Conservation (phyloP, 768 basidiomycete genomes). For the Panaeolus papilionaceus region DNA sequence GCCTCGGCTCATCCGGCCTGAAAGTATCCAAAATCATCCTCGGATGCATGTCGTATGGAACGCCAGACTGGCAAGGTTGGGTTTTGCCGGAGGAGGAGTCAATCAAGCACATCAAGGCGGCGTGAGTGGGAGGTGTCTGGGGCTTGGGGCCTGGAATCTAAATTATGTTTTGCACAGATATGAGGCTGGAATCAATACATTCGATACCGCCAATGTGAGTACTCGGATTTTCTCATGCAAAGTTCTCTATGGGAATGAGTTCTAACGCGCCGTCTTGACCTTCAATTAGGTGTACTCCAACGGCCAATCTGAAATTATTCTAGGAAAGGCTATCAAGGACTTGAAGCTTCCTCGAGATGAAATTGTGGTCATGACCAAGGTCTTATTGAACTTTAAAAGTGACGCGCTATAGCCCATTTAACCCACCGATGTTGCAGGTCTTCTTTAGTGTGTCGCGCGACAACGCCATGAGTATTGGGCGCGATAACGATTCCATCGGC, state of each 20-base stretch:
- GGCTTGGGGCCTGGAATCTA: no score
- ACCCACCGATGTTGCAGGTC: constrained; percentile 39
- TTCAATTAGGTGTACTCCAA: constrained; percentile 62
- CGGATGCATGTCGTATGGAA: constrained; percentile 68
- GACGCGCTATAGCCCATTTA: background rate
- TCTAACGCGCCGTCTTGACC: background rate
- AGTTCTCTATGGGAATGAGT: background rate
- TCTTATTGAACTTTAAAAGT: constrained; percentile 23
- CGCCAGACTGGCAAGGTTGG: constrained; percentile 57
- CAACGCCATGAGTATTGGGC: constrained; percentile 19
- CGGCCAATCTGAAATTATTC: constrained; percentile 66
- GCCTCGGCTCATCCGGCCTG: constrained; percentile 57
- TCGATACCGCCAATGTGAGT: constrained; percentile 59
- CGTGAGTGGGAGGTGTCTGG: constrained; percentile 33
- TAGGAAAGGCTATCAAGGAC: constrained; percentile 76
- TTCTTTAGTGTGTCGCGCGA: constrained; percentile 38
- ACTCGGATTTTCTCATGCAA: background rate
- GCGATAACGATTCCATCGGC: constrained; percentile 45
- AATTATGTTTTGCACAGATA: constrained; percentile 39
- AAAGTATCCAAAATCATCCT: constrained; percentile 72
- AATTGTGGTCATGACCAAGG: constrained; percentile 83
- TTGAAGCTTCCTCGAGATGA: constrained; percentile 73
- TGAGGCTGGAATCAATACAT: constrained; percentile 69
- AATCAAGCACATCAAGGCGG: constrained; percentile 57
- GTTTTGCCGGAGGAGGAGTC: constrained; percentile 54